A percentile compares a stretch with the other conserved stretches of the same genome.
These are phyloP conservation scores for Umbelopsis sp. DNA, from an alignment of 192 early-diverging fungal species.

Conservation along the genomic window DNA sequence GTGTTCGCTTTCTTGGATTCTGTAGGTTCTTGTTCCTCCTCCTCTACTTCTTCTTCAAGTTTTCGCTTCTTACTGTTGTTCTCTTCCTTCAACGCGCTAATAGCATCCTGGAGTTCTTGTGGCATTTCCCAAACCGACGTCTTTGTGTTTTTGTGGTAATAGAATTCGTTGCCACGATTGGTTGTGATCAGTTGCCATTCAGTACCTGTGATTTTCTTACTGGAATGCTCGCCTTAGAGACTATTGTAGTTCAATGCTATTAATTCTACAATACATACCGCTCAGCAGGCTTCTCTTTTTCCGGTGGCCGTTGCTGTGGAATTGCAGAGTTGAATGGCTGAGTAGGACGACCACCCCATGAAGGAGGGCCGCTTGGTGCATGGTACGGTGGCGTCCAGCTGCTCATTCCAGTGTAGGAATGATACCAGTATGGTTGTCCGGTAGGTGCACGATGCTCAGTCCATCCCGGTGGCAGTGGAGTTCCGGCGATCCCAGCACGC, in stretches of 20 bases:
- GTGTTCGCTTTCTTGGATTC: too few species aligned
- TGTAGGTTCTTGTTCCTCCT: too few species aligned
- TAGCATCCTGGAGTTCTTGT: constrained; percentile 32
- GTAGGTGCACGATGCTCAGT: constrained; percentile 60
- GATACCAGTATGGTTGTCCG: constrained; percentile 76
- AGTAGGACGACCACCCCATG: background rate
- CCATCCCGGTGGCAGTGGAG: constrained; percentile 56
- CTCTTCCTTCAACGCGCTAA: constrained; percentile 14
- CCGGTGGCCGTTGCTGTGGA: background rate
- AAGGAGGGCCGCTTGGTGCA: constrained; percentile 36
- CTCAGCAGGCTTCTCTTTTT: constrained; percentile 7
- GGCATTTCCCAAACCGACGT: constrained; percentile 66
- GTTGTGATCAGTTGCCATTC: constrained; percentile 77
- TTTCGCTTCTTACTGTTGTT: constrained; percentile 22
- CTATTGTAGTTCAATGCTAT: background rate
- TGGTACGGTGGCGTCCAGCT: constrained; percentile 56
- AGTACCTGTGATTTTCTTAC: constrained; percentile 63
- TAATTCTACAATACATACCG: background rate
- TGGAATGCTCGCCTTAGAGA: background rate
- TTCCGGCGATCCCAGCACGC: background rate
- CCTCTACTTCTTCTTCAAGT: constrained; percentile 19
- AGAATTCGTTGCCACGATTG: constrained; percentile 72
- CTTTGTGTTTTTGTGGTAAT: constrained; percentile 70
- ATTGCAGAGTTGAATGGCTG: background rate
- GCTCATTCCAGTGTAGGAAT: constrained; percentile 65